Percentiles rank a stretch among this genome's conserved stretches.
phyloP scores from a whole-genome alignment of 2,329 filamentous ascomycete species.

The Sporothrix brasiliensis region DNA sequence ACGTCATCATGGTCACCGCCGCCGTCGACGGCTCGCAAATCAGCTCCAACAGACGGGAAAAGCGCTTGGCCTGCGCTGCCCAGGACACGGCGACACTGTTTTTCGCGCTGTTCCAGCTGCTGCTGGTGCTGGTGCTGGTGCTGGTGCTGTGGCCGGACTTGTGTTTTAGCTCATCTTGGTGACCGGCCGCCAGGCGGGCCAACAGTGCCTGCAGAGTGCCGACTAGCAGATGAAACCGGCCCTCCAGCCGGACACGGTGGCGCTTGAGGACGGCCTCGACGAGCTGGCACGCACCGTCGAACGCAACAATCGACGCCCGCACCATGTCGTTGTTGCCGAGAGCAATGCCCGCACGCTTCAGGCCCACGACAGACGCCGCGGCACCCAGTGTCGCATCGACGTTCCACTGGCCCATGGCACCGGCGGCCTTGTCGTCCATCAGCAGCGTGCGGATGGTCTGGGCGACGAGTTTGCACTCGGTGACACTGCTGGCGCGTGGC shows the following conservation, averaged over 20 bases:
- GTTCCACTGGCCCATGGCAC: slow-evolving; percentile 61
- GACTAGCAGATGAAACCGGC: slow-evolving; percentile 63
- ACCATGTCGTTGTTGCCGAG: neutral
- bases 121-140: slow-evolving; percentile 38
- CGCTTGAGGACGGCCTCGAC: slow-evolving; percentile 60
- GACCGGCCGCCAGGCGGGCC: slow-evolving; percentile 52
- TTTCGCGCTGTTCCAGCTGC: slow-evolving; percentile 13
- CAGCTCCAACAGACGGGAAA: slow-evolving; percentile 37
- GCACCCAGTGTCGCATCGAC: slow-evolving; percentile 57
- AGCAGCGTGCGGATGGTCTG: slow-evolving; percentile 52
- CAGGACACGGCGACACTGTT: slow-evolving; percentile 40
- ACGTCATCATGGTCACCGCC: slow-evolving; percentile 49
- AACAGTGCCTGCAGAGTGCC: slow-evolving; percentile 60
- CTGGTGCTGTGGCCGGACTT: slow-evolving; percentile 37
- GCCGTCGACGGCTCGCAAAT: slow-evolving; percentile 60
- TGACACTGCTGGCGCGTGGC: slow-evolving; percentile 38
- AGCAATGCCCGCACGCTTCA: neutral
- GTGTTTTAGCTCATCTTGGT: slow-evolving; percentile 38
- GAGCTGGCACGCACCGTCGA: slow-evolving; percentile 55
- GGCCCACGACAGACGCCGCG: slow-evolving; percentile 45
- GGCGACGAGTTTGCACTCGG: slow-evolving; percentile 47
- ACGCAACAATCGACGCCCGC: slow-evolving; percentile 44
- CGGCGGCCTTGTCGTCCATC: slow-evolving; percentile 50
- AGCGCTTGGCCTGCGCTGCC: slow-evolving; percentile 54
- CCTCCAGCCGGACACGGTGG: slow-evolving; percentile 63